Evolutionary conservation across 2,329 filamentous ascomycete species (phyloP).

Genomic region (Pezicula radicicola): DNA sequence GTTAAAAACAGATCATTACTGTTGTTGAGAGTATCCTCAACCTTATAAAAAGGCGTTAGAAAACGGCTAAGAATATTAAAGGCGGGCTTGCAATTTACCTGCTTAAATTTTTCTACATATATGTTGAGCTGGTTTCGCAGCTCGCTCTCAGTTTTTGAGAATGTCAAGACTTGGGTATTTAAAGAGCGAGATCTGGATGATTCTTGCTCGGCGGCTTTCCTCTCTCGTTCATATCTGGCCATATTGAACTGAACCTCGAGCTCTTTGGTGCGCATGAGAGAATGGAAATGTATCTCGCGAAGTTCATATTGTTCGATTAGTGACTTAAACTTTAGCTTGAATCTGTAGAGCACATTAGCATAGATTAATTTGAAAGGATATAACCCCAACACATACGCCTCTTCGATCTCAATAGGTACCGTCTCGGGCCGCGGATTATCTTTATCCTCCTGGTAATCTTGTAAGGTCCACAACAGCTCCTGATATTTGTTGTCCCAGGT

Average conservation of each 20-base stretch:
- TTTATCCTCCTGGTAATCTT: conserved; percentile 84
- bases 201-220: conserved; percentile 83
- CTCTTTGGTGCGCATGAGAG: conserved; percentile 89
- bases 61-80: conserved; percentile 4
- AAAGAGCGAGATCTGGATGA: conserved; percentile 76
- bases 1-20: conserved; percentile 97
- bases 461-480: conserved; percentile 75
- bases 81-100: conserved; percentile 58
- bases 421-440: conserved; percentile 78
- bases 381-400: conserved; percentile 58
- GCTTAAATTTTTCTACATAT: conserved; percentile 99
- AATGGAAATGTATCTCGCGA: conserved; percentile 90
- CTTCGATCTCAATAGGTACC: conserved; percentile 84
- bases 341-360: conserved; percentile 53
- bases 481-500: conserved; percentile 85
- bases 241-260: conserved; percentile 91
- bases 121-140: conserved; percentile 93
- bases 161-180: conserved; percentile 88
- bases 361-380: conserved; percentile 8
- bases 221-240: conserved; percentile 84
- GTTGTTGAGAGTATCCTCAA: conserved; percentile 97
- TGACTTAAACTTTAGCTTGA: conserved; percentile 86
- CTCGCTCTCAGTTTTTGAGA: conserved; percentile 94
- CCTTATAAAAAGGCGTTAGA: conserved; percentile 51
- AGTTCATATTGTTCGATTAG: conserved; percentile 96